Percentiles rank a stretch among this genome's conserved stretches.
Conservation (phyloP, 495 filamentous ascomycete species). For the Xylaria scruposa region DNA sequence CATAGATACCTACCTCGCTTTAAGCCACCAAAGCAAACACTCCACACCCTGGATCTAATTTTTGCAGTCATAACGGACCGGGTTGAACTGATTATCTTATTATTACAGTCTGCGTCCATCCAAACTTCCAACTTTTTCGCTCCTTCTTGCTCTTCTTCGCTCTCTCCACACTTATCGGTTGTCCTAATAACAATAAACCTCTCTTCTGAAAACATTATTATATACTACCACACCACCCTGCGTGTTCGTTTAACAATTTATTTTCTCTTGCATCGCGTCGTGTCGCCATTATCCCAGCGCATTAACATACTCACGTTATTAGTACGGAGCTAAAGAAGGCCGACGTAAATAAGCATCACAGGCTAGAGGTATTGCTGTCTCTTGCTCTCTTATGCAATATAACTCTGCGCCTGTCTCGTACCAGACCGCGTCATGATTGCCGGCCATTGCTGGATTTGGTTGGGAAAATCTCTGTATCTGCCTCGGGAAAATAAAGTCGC, state of each 20-base stretch:
- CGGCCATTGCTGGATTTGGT: conserved; percentile 12
- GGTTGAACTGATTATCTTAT: conserved; percentile 6
- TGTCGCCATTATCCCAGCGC: not conserved
- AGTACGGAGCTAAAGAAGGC: not conserved
- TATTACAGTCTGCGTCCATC: conserved; percentile 7
- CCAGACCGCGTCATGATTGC: conserved; percentile 18
- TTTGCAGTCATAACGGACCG: not conserved
- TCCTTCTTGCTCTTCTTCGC: not conserved
- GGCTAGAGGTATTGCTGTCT: not conserved
- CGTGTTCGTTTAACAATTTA: not conserved
- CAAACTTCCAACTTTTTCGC: conserved; percentile 2
- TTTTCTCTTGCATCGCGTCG: not conserved
- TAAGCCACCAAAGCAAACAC: not conserved
- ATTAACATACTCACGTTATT: not conserved
- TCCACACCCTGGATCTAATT: not conserved
- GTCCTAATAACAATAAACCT: not conserved
- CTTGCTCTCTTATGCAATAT: not conserved
- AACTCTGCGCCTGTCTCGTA: too few species aligned
- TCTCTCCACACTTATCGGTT: not conserved
- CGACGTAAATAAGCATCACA: not conserved
- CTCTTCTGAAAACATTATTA: not conserved
- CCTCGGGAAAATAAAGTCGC: conserved; percentile 1
- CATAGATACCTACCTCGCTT: conserved; percentile 8
- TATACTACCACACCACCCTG: not conserved
- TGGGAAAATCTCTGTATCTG: conserved; percentile 13